Percentiles rank a stretch among this genome's conserved stretches.
Conservation (phyloP, 2,329 filamentous ascomycete species). For the Talaromyces piceae region DNA sequence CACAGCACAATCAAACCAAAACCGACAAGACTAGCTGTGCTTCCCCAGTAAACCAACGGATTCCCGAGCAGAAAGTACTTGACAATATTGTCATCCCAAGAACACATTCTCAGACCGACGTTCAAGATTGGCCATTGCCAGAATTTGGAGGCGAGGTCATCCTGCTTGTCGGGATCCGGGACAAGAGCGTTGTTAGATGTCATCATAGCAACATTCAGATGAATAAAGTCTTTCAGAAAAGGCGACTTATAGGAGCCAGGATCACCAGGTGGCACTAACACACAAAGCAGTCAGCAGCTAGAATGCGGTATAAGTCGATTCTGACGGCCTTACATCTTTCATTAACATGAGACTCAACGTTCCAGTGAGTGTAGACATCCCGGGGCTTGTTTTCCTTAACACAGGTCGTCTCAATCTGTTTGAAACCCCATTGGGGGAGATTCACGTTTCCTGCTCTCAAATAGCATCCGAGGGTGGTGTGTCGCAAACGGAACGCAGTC, state of each 20-base stretch:
- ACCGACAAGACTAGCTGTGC: constrained; percentile 67
- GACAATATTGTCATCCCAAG: constrained; percentile 90
- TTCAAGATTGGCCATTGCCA: constrained; percentile 98
- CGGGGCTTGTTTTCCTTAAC: constrained; percentile 85
- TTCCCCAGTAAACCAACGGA: constrained; percentile 91
- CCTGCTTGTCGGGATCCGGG: constrained; percentile 96
- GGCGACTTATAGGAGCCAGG: constrained; percentile 92
- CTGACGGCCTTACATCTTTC: constrained; percentile 64
- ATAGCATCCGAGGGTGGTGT: constrained; percentile 80
- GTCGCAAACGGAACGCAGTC: constrained; percentile 81
- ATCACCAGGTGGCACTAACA: constrained; percentile 68
- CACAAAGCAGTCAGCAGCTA: constrained; percentile 2
- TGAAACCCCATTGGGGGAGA: constrained; percentile 98
- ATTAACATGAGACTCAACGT: constrained; percentile 91
- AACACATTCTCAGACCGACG: constrained; percentile 95
- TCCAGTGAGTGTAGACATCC: constrained; percentile 97
- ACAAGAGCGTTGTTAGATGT: constrained; percentile 98
- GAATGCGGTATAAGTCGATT: not conserved
- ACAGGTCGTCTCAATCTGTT: constrained; percentile 97
- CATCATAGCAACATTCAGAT: constrained; percentile 99
- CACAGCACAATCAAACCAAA: constrained; percentile 67
- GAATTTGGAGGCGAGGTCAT: constrained; percentile 90
- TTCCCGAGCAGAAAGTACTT: constrained; percentile 99
- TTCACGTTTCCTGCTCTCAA: constrained; percentile 92
- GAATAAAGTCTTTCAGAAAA: constrained; percentile 95